phyloP scores from a whole-genome alignment of 164 flowering plant species.

The Sextonia rubra region DNA sequence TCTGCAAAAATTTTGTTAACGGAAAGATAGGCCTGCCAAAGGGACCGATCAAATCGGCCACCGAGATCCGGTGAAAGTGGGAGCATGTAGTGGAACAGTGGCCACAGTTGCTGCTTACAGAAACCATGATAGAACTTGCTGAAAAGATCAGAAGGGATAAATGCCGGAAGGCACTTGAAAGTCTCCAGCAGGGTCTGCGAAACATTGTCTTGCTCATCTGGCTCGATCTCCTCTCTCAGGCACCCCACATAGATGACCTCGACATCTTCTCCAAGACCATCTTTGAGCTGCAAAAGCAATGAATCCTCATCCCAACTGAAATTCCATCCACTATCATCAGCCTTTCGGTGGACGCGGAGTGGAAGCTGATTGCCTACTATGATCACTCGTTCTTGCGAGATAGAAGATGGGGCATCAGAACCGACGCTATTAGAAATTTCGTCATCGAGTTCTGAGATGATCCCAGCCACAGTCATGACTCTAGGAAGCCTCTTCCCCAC shows the following conservation, averaged over 20 bases:
- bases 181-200: slow-evolving; percentile 52
- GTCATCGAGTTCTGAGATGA: slow-evolving; percentile 75
- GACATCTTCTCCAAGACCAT: slow-evolving; percentile 53
- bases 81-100: slow-evolving; percentile 65
- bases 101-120: slow-evolving; percentile 63
- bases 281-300: slow-evolving; percentile 52
- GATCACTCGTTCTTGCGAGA: slow-evolving; percentile 72
- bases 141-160: slow-evolving; percentile 43
- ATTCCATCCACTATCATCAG: slow-evolving; percentile 44
- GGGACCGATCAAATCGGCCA: slow-evolving; percentile 49
- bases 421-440: slow-evolving; percentile 54
- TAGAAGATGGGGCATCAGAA: slow-evolving; percentile 81
- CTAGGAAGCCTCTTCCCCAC: slow-evolving; percentile 68
- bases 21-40: slow-evolving; percentile 63
- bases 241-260: slow-evolving; percentile 55
- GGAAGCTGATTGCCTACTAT: slow-evolving; percentile 96
- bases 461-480: slow-evolving; percentile 78
- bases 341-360: slow-evolving; percentile 48
- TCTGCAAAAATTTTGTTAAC: slow-evolving; percentile 68
- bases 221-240: slow-evolving; percentile 45
- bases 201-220: slow-evolving; percentile 50
- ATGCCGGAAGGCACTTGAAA: slow-evolving; percentile 57
- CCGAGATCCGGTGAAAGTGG: slow-evolving; percentile 59
- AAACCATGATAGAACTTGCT: slow-evolving; percentile 55
- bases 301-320: slow-evolving; percentile 68